Percentiles rank a stretch among this genome's conserved stretches.
These are phyloP conservation scores for Trichophyton simii DNA, from an alignment of 2,329 filamentous ascomycete species.

Conservation along the genomic window DNA sequence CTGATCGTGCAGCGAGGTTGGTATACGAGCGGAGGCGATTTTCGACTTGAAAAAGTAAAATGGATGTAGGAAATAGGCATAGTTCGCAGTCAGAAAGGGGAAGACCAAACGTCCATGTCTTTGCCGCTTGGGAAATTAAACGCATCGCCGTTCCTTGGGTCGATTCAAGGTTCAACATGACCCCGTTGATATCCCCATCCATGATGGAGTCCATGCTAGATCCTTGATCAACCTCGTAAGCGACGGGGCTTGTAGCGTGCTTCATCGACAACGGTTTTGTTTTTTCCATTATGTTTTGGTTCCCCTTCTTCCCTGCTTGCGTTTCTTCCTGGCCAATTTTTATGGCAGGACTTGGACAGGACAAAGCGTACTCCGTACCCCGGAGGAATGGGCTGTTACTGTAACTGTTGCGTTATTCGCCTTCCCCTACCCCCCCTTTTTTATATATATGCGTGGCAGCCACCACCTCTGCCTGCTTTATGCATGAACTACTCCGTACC, in stretches of 20 bases:
- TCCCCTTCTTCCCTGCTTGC: too few species aligned
- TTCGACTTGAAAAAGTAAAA: not conserved
- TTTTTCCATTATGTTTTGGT: not conserved
- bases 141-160: not conserved
- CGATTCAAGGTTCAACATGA: slow-evolving; percentile 2
- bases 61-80: not conserved
- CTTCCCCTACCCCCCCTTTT: too few species aligned
- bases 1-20: not conserved
- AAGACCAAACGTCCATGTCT: not conserved
- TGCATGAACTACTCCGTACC: not conserved
- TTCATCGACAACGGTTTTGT: not conserved
- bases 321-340: too few species aligned
- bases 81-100: not conserved
- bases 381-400: too few species aligned
- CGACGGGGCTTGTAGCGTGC: not conserved
- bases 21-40: not conserved
- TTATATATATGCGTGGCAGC: too few species aligned
- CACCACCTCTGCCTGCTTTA: too few species aligned
- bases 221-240: not conserved
- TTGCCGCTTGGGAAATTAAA: not conserved
- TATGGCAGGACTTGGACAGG: too few species aligned
- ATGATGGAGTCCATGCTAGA: not conserved
- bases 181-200: slow-evolving; percentile 1
- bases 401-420: too few species aligned
- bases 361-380: too few species aligned